A percentile compares a stretch with the other conserved stretches of the same genome.
These are phyloP conservation scores for Penicillium paneum DNA, from an alignment of 2,329 filamentous ascomycete genomes.

Conservation along the genomic window DNA sequence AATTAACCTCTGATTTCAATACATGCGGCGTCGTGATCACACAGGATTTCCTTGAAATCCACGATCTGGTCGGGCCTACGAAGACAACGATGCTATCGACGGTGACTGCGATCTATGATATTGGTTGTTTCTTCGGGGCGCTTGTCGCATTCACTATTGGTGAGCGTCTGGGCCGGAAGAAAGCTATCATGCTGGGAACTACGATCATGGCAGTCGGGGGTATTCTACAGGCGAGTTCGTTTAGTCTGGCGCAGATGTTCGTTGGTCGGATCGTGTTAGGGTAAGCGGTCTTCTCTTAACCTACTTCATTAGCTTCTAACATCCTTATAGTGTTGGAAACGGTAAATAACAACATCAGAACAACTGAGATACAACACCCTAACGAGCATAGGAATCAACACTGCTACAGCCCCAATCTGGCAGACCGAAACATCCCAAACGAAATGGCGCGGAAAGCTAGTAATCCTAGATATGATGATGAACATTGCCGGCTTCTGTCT, in stretches of 20 bases:
- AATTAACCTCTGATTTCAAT: background rate
- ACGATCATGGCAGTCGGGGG: slow-evolving; percentile 48
- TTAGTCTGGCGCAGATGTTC: slow-evolving; percentile 47
- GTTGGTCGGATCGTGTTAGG: slow-evolving; percentile 36
- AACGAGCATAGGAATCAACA: slow-evolving; percentile 41
- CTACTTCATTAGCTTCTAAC: slow-evolving; percentile 26
- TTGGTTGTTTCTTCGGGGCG: slow-evolving; percentile 60
- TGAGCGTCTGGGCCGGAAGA: slow-evolving; percentile 48
- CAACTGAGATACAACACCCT: background rate
- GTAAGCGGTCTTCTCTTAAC: background rate
- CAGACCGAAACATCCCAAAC: slow-evolving; percentile 48
- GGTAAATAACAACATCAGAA: background rate
- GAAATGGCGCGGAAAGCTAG: slow-evolving; percentile 43
- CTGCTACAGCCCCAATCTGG: slow-evolving; percentile 50
- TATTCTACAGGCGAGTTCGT: slow-evolving; percentile 46
- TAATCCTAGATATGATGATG: slow-evolving; percentile 48
- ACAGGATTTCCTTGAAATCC: slow-evolving; percentile 50
- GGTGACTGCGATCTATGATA: slow-evolving; percentile 57
- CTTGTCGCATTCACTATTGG: slow-evolving; percentile 49
- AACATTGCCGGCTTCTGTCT: slow-evolving; percentile 51
- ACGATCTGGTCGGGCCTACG: slow-evolving; percentile 43
- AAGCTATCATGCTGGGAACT: slow-evolving; percentile 47
- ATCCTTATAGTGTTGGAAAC: background rate
- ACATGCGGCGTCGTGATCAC: slow-evolving; percentile 54
- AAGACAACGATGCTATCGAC: slow-evolving; percentile 41